Percentiles rank a stretch among this genome's conserved stretches.
These are phyloP conservation scores for Coelastrella sp. DNA, from an alignment of 139 green algal species.

Conservation along the genomic window DNA sequence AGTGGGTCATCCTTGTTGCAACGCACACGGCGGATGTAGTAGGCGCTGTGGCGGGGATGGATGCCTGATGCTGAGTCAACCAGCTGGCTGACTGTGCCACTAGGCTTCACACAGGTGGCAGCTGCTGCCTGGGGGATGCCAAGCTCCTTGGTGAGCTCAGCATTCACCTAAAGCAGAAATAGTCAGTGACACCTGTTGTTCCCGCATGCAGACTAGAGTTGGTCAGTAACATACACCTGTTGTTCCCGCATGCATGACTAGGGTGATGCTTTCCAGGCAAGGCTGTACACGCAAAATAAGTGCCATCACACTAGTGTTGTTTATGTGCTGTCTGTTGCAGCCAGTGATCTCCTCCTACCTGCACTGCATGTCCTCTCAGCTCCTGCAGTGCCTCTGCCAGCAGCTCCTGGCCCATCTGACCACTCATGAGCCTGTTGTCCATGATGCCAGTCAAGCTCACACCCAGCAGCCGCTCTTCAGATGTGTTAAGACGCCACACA, in stretches of 20 bases:
- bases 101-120: slow-evolving; percentile 62
- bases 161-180: slow-evolving; percentile 39
- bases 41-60: slow-evolving; percentile 55
- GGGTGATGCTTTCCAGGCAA: too few relatives aligned
- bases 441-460: slow-evolving; percentile 65
- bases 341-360: neutral
- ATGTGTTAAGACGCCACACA: slow-evolving; percentile 57
- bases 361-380: slow-evolving; percentile 31
- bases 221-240: too few relatives aligned
- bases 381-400: slow-evolving; percentile 29
- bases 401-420: slow-evolving; percentile 34
- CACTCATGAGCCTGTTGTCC: slow-evolving; percentile 58
- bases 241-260: too few relatives aligned
- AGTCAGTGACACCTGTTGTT: neutral
- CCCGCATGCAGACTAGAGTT: too few relatives aligned
- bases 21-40: slow-evolving; percentile 54
- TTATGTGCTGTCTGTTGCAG: too few relatives aligned
- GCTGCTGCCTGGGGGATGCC: slow-evolving; percentile 53
- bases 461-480: slow-evolving; percentile 61
- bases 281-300: too few relatives aligned
- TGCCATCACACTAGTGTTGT: too few relatives aligned
- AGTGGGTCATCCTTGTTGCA: slow-evolving; percentile 62
- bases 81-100: slow-evolving; percentile 64
- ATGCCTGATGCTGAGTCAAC: slow-evolving; percentile 58
- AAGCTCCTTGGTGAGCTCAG: slow-evolving; percentile 37